These are phyloP conservation scores for Casaregolazyma lundiana DNA, from an alignment of 1,139 yeast species.

Conservation along the genomic window DNA sequence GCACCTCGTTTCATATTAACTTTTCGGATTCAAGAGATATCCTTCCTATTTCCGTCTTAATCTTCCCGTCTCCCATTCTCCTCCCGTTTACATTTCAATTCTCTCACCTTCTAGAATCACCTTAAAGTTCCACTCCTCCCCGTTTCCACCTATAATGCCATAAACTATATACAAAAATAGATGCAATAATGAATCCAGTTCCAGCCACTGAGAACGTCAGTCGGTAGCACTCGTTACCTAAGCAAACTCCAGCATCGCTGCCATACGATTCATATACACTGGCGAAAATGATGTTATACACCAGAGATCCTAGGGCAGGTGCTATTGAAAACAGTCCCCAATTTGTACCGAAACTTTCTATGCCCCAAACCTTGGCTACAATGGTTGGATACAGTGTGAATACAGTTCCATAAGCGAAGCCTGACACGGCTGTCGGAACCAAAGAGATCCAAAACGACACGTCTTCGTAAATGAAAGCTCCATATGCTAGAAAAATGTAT, in stretches of 20 bases:
- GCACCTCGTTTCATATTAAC: no score
- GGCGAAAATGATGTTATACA: conserved; percentile 72
- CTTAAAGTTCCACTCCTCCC: no score
- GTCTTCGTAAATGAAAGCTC: conserved; percentile 33
- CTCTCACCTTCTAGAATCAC: no score
- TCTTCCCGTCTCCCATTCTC: background rate
- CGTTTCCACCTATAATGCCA: conserved; percentile 23
- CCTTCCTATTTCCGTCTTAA: no score
- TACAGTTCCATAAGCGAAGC: conserved; percentile 74
- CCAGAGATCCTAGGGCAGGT: conserved; percentile 79
- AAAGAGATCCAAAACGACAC: conserved; percentile 29
- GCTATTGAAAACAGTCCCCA: conserved; percentile 92
- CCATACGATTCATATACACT: conserved; percentile 46
- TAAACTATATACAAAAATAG: conserved; percentile 16
- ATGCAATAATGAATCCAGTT: conserved; percentile 20
- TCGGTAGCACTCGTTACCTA: conserved; percentile 26
- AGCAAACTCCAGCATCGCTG: conserved; percentile 13
- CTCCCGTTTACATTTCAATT: conserved; percentile 12
- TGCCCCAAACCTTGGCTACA: conserved; percentile 82
- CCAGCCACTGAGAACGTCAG: conserved; percentile 25
- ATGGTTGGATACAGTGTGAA: conserved; percentile 84
- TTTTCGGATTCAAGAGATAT: no score
- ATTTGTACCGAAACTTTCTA: conserved; percentile 82
- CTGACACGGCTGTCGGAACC: conserved; percentile 52
- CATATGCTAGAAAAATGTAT: conserved; percentile 23